Evolutionary conservation across 2,329 filamentous ascomycete species (phyloP).

Genomic region (Colletotrichum viniferum): DNA sequence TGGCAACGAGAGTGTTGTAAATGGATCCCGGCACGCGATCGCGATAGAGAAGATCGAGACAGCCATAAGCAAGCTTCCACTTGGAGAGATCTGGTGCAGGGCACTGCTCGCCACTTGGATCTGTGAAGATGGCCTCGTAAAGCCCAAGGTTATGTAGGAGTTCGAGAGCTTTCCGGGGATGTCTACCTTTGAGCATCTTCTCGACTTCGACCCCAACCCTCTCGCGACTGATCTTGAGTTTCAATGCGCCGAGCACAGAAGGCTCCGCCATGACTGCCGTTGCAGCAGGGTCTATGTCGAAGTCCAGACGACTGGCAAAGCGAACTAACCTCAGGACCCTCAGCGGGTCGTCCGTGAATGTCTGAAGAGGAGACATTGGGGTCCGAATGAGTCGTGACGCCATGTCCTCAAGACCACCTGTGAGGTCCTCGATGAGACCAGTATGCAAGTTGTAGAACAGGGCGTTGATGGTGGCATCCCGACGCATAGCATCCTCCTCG

Average conservation of each 20-base stretch:
- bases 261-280: constrained; percentile 76
- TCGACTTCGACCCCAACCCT: constrained; percentile 85
- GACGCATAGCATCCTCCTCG: constrained; percentile 84
- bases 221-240: constrained; percentile 89
- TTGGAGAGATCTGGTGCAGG: constrained; percentile 60
- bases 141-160: constrained; percentile 71
- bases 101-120: constrained; percentile 61
- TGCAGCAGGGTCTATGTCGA: constrained; percentile 74
- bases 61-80: constrained; percentile 69
- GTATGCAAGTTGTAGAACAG: constrained; percentile 94
- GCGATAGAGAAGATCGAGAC: constrained; percentile 56
- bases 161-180: constrained; percentile 65
- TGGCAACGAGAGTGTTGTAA: constrained; percentile 61
- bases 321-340: constrained; percentile 85
- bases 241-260: constrained; percentile 81
- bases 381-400: constrained; percentile 75
- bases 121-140: constrained; percentile 76
- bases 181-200: constrained; percentile 81
- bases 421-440: constrained; percentile 82
- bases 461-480: constrained; percentile 94
- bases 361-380: constrained; percentile 85
- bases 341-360: constrained; percentile 92
- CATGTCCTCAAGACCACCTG: constrained; percentile 79
- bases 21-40: constrained; percentile 51
- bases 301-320: constrained; percentile 85